These are phyloP conservation scores for Camellia sinensis DNA, from an alignment of 148 eudicot genomes.

Conservation along the genomic window DNA sequence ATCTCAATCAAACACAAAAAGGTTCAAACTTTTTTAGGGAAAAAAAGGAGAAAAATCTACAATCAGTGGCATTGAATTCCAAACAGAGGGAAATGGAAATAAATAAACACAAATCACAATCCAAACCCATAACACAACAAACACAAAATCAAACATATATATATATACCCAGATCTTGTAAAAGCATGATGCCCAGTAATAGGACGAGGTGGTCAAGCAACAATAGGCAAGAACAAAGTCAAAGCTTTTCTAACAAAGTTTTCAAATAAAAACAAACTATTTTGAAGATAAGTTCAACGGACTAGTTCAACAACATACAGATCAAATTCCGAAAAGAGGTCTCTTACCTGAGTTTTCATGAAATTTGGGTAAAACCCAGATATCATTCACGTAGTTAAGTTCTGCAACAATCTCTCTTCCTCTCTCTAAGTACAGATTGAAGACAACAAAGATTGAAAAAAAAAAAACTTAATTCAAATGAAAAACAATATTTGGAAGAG, in stretches of 20 bases:
- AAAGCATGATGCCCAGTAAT: background rate
- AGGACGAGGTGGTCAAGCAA: background rate
- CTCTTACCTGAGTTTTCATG: conserved; percentile 3
- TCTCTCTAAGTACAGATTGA: conserved; percentile 4
- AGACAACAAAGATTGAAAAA: background rate
- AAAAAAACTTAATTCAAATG: background rate
- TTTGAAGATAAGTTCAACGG: background rate
- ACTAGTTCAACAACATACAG: background rate
- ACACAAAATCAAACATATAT: background rate
- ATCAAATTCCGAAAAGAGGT: background rate
- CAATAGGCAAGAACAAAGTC: conserved; percentile 5
- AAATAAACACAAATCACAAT: conserved; percentile 12
- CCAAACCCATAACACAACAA: conserved; percentile 5
- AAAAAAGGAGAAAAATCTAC: background rate
- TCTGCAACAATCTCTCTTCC: background rate
- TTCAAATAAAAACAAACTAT: background rate
- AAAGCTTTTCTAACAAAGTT: background rate
- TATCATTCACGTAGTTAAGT: background rate
- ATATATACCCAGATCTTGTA: conserved; percentile 1
- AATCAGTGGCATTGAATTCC: background rate
- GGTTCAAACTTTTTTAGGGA: background rate
- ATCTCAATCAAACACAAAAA: conserved; percentile 6
- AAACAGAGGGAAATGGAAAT: background rate
- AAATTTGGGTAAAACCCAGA: conserved; percentile 10
- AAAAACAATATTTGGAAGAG: background rate